These are phyloP conservation scores for Aspergillus ibericus DNA, from an alignment of 2,329 filamentous ascomycete species.

Conservation along the genomic window DNA sequence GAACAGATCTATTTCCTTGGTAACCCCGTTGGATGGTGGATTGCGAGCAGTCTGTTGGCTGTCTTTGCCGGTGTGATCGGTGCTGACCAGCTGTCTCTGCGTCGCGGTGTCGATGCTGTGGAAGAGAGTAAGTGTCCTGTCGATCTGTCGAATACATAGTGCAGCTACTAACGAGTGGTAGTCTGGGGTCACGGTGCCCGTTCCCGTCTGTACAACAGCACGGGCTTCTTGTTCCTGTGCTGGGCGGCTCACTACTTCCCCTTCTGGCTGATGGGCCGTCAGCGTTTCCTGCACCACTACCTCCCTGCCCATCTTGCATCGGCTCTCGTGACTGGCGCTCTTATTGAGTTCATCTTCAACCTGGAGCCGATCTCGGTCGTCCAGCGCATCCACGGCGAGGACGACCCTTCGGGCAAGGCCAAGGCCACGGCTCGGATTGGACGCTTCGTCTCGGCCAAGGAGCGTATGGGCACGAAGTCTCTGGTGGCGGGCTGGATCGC, in stretches of 20 bases:
- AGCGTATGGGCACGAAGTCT: conserved; percentile 78
- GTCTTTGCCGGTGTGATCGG: conserved; percentile 90
- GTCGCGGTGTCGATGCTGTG: conserved; percentile 88
- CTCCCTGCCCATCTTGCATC: conserved; percentile 92
- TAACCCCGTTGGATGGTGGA: conserved; percentile 97
- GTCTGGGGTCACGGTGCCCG: conserved; percentile 69
- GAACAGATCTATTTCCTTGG: conserved; percentile 99
- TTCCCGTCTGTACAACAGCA: conserved; percentile 94
- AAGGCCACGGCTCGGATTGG: conserved; percentile 44
- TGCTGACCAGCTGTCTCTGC: conserved; percentile 89
- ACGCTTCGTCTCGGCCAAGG: conserved; percentile 72
- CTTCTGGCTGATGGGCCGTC: conserved; percentile 97
- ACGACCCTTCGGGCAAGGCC: conserved; percentile 40
- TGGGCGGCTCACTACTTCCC: conserved; percentile 98
- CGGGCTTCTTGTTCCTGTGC: conserved; percentile 97
- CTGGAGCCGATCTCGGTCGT: conserved; percentile 63
- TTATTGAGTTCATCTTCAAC: conserved; percentile 96
- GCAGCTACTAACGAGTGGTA: conserved; percentile 21
- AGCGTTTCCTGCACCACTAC: conserved; percentile 97
- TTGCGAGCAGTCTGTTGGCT: conserved; percentile 85
- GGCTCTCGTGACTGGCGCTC: conserved; percentile 80
- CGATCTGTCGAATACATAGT: background rate
- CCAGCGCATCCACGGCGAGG: conserved; percentile 45
- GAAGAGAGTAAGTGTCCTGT: conserved; percentile 74
- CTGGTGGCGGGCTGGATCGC: conserved; percentile 78